Conservation (phyloP, 1,139 yeast species). For the Tardiomyces depauwii region DNA sequence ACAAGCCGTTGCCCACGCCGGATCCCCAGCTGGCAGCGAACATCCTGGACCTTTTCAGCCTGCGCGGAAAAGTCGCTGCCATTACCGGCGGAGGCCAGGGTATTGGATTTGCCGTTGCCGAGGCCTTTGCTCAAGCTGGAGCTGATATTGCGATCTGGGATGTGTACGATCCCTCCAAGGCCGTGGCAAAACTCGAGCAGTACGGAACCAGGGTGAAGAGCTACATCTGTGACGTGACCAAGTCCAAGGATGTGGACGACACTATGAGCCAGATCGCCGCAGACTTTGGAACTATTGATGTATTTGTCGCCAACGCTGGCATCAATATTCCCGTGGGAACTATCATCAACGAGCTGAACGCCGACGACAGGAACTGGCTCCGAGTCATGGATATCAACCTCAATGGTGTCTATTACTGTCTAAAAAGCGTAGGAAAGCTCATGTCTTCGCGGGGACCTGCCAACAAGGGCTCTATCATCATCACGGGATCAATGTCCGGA, state of each 20-base stretch:
- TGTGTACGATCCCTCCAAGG: constrained; percentile 27
- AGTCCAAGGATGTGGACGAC: constrained; percentile 38
- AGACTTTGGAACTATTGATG: constrained; percentile 58
- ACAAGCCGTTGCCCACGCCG: too few relatives aligned
- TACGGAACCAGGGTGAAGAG: constrained; percentile 50
- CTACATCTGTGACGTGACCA: constrained; percentile 53
- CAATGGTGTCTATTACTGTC: constrained; percentile 53
- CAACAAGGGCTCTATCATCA: constrained; percentile 46
- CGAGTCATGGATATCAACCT: constrained; percentile 47
- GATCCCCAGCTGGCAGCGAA: constrained; percentile 3
- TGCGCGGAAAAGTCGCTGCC: constrained; percentile 40
- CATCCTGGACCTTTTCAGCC: constrained; percentile 12
- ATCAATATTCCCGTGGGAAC: constrained; percentile 59
- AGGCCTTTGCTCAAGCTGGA: constrained; percentile 81
- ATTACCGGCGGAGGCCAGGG: constrained; percentile 83
- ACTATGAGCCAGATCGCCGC: constrained; percentile 40
- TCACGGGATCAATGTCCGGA: constrained; percentile 84
- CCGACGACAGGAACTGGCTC: constrained; percentile 38
- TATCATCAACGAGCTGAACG: constrained; percentile 38
- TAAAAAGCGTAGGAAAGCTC: constrained; percentile 48
- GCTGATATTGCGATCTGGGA: constrained; percentile 87
- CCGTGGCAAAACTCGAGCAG: constrained; percentile 32
- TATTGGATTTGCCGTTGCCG: constrained; percentile 74
- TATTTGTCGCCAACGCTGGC: constrained; percentile 75
- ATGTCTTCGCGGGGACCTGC: constrained; percentile 42